phyloP scores from a whole-genome alignment of 495 filamentous ascomycete genomes.

The Letharia lupina region DNA sequence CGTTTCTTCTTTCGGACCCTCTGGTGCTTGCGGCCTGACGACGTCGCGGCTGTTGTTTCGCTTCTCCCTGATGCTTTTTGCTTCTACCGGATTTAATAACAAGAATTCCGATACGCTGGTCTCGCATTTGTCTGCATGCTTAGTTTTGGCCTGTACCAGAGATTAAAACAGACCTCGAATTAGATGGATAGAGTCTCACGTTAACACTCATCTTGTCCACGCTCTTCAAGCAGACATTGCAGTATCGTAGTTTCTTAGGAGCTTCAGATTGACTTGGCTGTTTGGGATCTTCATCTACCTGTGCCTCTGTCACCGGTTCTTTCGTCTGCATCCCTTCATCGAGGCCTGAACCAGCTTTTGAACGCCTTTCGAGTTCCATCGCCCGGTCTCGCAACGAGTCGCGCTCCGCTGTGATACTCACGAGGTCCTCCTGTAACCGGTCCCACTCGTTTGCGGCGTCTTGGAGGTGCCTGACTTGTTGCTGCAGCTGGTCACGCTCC shows the following conservation, averaged over 20 bases:
- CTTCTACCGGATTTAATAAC: not conserved
- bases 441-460: not conserved
- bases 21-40: not conserved
- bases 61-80: not conserved
- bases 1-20: not conserved
- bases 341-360: not conserved
- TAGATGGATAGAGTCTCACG: not conserved
- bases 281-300: not conserved
- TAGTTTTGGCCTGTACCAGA: not conserved
- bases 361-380: not conserved
- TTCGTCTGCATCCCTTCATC: not conserved
- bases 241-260: constrained; percentile 4
- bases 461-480: not conserved
- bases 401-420: not conserved
- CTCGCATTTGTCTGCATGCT: constrained; percentile 13
- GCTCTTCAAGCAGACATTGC: constrained; percentile 7
- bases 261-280: not conserved
- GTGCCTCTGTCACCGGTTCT: not conserved
- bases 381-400: not conserved
- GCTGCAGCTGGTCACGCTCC: not conserved
- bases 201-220: not conserved
- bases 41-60: not conserved
- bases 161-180: not conserved
- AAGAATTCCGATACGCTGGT: not conserved
- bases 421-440: not conserved